Conservation (phyloP, 1,284 basidiomycete species). For the Ceratobasidium theobromae region DNA sequence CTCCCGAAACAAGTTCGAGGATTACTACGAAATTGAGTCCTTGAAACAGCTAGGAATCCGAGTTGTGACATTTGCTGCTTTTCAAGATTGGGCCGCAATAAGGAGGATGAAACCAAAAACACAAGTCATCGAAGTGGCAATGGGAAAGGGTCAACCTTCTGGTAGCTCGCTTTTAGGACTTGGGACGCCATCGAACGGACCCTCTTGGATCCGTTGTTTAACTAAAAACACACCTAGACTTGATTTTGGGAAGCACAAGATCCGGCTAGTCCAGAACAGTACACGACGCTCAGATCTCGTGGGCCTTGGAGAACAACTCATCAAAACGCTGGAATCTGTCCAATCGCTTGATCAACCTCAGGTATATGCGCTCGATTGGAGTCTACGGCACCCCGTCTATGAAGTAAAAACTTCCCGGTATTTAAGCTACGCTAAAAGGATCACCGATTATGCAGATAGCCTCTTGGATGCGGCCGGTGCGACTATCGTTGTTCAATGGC, state of each 20-base stretch:
- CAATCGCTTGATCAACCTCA: neutral
- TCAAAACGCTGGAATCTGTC: neutral
- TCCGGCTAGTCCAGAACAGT: neutral
- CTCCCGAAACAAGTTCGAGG: constrained; percentile 27
- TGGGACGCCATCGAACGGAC: neutral
- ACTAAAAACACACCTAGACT: constrained; percentile 1
- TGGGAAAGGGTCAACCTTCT: neutral
- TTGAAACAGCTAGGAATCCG: constrained; percentile 12
- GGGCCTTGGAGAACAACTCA: neutral
- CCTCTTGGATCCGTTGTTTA: constrained; percentile 10
- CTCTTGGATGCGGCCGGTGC: constrained; percentile 3
- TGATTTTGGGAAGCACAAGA: neutral
- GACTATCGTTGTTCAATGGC: constrained; percentile 17
- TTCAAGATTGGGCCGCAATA: constrained; percentile 16
- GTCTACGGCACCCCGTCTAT: constrained; percentile 1
- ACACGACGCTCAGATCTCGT: neutral
- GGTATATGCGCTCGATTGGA: constrained; percentile 21
- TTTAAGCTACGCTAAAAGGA: neutral
- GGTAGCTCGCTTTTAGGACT: neutral
- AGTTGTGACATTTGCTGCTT: neutral
- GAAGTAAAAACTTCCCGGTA: neutral
- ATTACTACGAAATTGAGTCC: constrained; percentile 13
- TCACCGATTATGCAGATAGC: neutral
- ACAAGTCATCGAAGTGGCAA: neutral
- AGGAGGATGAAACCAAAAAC: neutral